Evolutionary conservation across 2,329 filamentous ascomycete species (phyloP), one percentile per base, ranked within the genome.

Genomic region (Saccharata proteae): DNA sequence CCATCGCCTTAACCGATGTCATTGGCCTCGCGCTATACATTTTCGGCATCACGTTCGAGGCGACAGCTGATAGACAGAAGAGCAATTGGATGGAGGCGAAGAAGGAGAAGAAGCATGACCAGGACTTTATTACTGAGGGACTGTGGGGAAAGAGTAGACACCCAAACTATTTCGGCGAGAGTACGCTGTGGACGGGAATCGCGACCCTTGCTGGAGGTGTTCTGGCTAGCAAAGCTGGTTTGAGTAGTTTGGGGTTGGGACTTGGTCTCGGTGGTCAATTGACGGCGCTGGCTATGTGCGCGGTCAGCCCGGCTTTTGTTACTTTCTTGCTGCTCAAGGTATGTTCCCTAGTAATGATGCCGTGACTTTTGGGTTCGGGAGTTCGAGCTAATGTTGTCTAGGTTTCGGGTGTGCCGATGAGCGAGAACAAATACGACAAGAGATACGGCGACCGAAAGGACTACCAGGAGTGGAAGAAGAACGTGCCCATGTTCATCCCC

Each of bases 161-260:
- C 51, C 77, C 77, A 1, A 78, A 81, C 45, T 81, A 81, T 57
- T 78, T 81, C 48, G 77, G 77, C n/a, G 77, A 81, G 51, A 65
- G 63, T 16, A 76, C 71, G 8, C 57, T 82, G 18, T 82, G 76
- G 77, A 73, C 69, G 0, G 77, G 77, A 2, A 68, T 81, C 36
- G 74, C 76, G 0, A 67, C 71, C 4, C 54, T 62, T 1, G 65
- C 71, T 0, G 71, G 66, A 0, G 73, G 74, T 1, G 57, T 72
- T 1, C 55, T 82, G 29, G 51, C 67, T 1, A 58, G 60, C 10
- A 55, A 52, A n/a, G 63, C 69, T 0, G 69, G 69, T 2, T 70
- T 73, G 48, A 44, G 59, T 2, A 72, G 67, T 0, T 63, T 80
- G 45, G 73, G 74, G 0, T 45, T 77, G 21, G 58, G 61, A 6